Base-by-base conservation (phyloP, 177 flowering plant genomes). In the Telopea speciosissima region DNA sequence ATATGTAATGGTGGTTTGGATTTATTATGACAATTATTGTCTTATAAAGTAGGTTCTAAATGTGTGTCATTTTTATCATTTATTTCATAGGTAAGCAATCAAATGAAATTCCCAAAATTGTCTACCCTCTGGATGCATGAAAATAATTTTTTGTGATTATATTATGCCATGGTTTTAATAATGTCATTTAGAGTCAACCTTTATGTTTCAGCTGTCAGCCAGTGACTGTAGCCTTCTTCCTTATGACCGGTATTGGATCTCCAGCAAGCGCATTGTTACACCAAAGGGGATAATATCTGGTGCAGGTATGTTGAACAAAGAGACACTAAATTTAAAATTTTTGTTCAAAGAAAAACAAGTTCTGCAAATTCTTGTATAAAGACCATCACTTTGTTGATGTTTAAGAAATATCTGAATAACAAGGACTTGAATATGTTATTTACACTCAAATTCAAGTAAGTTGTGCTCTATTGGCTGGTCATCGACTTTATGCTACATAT, bases 191-290 rank as follows among this genome's bases (percentile, higher is more conserved):
- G 13, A 31, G 21, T 65, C 28, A 0, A 8, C 10, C 31, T 69
- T 58, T 21, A 36, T 73, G 52, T 75, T 69, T 26, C 85, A 88
- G 93, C 75, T 65, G 0, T 62, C 85, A 28, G 77, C 65, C 28
- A 79, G 75, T 31, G 74, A 63, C 16, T 95, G 99, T 83, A 91
- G 97, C 78, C 91, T 92, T 71, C 81, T 85, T 71, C 88, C 96
- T 63, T 59, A 85, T 23, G 76, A 77, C 44, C 88, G 81, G 67
- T 95, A 78, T 67, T 91, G 94, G 97, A 83, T 95, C 63, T 68
- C 84, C 42, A 95, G 99, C 87, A 90, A 83, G 75, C 84, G 86
- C 24, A 88, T 95, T 73, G 95, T 93, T 58, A 91, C 97, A 49
- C 91, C 91, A 24, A 56, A 78, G 24, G 91, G 93, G 25, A 70